A percentile compares a stretch with the other conserved stretches of the same genome.
Conservation (phyloP, 768 basidiomycete genomes). For the Crucibulum laeve region DNA sequence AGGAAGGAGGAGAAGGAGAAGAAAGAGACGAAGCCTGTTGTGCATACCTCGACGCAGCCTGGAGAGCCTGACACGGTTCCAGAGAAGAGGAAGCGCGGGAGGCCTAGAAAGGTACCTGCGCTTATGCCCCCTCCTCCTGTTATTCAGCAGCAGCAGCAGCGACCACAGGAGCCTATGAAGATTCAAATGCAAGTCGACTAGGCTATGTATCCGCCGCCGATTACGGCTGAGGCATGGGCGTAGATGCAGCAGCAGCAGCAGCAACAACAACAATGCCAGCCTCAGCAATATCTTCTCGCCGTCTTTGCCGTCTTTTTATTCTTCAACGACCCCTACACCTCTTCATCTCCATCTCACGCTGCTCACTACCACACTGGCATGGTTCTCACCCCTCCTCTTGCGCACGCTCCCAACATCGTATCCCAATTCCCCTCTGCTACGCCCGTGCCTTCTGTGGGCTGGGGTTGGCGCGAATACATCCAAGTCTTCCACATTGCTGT, state of each 20-base stretch:
- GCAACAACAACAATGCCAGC: no score
- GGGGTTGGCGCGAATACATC: constrained; percentile 48
- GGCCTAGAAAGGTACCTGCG: constrained; percentile 69
- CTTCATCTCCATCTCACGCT: no score
- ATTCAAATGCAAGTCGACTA: constrained; percentile 9
- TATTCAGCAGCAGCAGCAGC: background rate
- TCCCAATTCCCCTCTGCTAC: constrained; percentile 20
- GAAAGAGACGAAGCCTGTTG: constrained; percentile 32
- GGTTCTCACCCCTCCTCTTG: constrained; percentile 25
- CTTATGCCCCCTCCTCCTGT: no score
- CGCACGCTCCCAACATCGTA: constrained; percentile 27
- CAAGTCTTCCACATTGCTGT: constrained; percentile 65
- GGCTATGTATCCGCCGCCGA: constrained; percentile 7
- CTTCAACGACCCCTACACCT: constrained; percentile 68
- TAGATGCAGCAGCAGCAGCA: constrained; percentile 14
- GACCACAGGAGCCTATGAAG: background rate
- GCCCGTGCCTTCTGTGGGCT: constrained; percentile 21
- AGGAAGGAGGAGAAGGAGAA: constrained; percentile 39
- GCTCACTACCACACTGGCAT: no score
- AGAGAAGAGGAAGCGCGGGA: constrained; percentile 81
- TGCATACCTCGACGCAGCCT: constrained; percentile 15
- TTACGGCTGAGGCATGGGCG: constrained; percentile 6
- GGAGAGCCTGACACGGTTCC: constrained; percentile 32
- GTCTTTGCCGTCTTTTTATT: constrained; percentile 87
- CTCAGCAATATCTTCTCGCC: constrained; percentile 75